A percentile compares a stretch with the other conserved stretches of the same genome.
Evolutionary conservation across 2,329 filamentous ascomycete genomes (phyloP).

Genomic region (Tolypocladium ovalisporum): DNA sequence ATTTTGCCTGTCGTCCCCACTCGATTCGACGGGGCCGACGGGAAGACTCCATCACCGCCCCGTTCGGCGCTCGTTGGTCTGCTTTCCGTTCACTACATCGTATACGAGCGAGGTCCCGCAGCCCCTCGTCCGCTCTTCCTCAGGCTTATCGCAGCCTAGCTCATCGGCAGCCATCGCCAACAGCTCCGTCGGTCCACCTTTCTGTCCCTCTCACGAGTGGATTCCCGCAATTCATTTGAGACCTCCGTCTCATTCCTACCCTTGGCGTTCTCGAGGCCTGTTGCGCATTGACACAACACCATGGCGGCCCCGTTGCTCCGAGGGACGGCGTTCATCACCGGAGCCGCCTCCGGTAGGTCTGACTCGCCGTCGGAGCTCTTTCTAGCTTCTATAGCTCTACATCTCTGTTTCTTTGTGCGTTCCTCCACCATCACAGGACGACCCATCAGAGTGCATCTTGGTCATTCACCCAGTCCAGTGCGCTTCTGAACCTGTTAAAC

Average conservation of each 20-base stretch:
- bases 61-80: background rate
- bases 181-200: background rate
- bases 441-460: too few relatives aligned
- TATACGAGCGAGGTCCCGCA: background rate
- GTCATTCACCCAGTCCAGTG: too few relatives aligned
- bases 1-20: background rate
- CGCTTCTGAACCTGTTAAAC: too few relatives aligned
- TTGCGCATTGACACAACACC: background rate
- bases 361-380: too few relatives aligned
- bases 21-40: background rate
- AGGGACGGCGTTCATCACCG: constrained; percentile 37
- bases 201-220: background rate
- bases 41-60: background rate
- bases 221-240: background rate
- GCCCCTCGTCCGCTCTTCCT: background rate
- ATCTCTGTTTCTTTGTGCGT: too few relatives aligned
- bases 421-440: too few relatives aligned
- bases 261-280: background rate
- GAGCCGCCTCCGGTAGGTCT: constrained; percentile 31
- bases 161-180: background rate
- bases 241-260: background rate
- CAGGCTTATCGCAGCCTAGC: background rate
- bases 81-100: background rate
- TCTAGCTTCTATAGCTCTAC: too few relatives aligned
- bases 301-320: constrained; percentile 19